These are phyloP conservation scores for Anisodus tanguticus DNA, from an alignment of 257 asterid genomes.

Conservation along the genomic window DNA sequence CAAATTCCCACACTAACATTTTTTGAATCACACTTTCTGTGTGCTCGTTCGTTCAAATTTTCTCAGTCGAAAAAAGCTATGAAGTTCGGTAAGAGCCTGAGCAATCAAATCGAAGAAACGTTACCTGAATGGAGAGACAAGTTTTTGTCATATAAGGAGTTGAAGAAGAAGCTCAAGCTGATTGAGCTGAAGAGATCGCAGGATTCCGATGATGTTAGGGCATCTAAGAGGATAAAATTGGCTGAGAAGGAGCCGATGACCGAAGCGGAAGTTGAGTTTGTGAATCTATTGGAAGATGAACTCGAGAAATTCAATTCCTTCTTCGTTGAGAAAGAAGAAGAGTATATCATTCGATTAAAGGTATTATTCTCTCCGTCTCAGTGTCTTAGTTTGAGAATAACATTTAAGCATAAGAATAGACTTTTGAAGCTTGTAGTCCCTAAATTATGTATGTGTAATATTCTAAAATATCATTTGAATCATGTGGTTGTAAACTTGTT, in stretches of 20 bases:
- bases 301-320: conserved; percentile 87
- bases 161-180: conserved; percentile 75
- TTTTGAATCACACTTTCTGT: background rate
- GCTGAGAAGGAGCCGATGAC: conserved; percentile 57
- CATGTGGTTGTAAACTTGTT: too few relatives aligned
- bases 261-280: conserved; percentile 73
- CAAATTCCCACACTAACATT: background rate
- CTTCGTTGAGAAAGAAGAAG: conserved; percentile 91
- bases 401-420: too few relatives aligned
- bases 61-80: conserved; percentile 26
- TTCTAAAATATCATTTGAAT: too few relatives aligned
- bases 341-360: conserved; percentile 81
- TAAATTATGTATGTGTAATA: too few relatives aligned
- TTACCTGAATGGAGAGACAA: conserved; percentile 97
- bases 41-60: background rate
- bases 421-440: too few relatives aligned
- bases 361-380: conserved; percentile 28
- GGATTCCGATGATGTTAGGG: conserved; percentile 32
- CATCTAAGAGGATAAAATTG: conserved; percentile 59
- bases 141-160: conserved; percentile 86
- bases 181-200: conserved; percentile 56
- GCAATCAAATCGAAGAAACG: conserved; percentile 89
- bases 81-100: conserved; percentile 93
- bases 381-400: too few relatives aligned
- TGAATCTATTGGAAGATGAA: conserved; percentile 81